Base-by-base conservation (phyloP, 1,284 basidiomycete genomes). In the Ustilago shanxiensis region DNA sequence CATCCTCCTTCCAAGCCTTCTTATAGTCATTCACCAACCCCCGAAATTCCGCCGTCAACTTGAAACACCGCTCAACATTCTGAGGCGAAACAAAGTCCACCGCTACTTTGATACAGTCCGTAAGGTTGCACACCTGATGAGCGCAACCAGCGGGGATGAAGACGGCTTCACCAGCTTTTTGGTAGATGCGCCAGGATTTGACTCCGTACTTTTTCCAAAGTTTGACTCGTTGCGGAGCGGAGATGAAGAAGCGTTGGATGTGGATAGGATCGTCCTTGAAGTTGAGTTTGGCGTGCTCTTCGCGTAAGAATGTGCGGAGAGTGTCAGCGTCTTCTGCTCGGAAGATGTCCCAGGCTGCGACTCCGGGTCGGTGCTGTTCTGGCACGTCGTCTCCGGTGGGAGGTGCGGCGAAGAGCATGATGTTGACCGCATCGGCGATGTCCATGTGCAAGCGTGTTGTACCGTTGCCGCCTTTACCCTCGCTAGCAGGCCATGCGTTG, bases 61-160 rank as follows among this genome's bases (percentile, higher is more conserved):
- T 89, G 86, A 93, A 93, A 87, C 94, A 96, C 24, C 93, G 89
- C 60, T 88, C 89, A 39, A 97, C 91, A 83, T 96, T 97, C 87
- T 98, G 93, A 16, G 94, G 92, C 87, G 92, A 94, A 74, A 98
- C 94, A 87, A 95, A 98, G 87, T 98, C 95, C 76, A 93, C 90
- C n/a, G 95, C 95, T 53, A 97, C 93, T 88, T 98, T 98, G 88
- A 98, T 92, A 85, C 93, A 96, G 86, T 97, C 94, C 13, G 93
- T 89, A 35, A 95, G 87, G 82, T 95, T 95, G 82, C 91, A 91
- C 8, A 93, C 93, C 89, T 95, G 94, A 87, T 97, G 94, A 0
- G 95, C 95, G 86, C 94, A 97, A 35, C 95, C 95, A 1, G 95
- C 95, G 3, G 95, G 95, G 77, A 98, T 95, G 86, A 98, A 95